These are phyloP conservation scores for Silene conica DNA, from an alignment of 148 eudicot genomes.

Conservation along the genomic window DNA sequence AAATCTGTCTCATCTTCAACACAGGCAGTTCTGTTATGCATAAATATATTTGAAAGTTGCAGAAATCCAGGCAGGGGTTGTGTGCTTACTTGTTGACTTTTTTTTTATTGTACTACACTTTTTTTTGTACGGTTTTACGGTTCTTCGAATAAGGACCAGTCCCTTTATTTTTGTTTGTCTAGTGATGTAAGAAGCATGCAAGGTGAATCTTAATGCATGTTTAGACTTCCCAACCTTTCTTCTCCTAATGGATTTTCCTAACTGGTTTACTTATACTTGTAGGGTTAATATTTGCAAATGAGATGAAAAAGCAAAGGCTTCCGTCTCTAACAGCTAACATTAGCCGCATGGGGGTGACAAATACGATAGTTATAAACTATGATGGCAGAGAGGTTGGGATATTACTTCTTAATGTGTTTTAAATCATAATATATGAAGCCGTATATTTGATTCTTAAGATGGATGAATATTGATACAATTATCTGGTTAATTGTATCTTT, in stretches of 20 bases:
- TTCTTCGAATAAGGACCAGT: neutral
- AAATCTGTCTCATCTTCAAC: neutral
- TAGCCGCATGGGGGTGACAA: conserved; percentile 95
- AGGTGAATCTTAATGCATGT: neutral
- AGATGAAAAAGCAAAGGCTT: conserved; percentile 85
- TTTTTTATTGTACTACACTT: neutral
- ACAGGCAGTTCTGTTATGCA: neutral
- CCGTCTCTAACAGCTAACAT: conserved; percentile 84
- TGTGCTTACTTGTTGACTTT: neutral
- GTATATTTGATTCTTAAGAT: neutral
- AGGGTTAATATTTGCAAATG: conserved; percentile 90
- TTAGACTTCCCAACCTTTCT: neutral
- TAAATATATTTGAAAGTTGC: neutral
- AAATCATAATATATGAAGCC: neutral
- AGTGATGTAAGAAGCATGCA: neutral
- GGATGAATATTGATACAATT: neutral
- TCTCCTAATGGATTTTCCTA: neutral
- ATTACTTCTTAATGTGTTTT: neutral
- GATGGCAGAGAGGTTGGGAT: conserved; percentile 87
- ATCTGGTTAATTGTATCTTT: conserved; percentile 13
- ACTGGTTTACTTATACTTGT: conserved; percentile 6
- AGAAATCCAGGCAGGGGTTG: no score
- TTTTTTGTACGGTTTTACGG: neutral
- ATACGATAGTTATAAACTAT: conserved; percentile 73
- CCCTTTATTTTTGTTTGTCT: neutral